Evolutionary conservation across 768 basidiomycete genomes (phyloP), one percentile per base, ranked within the genome.

Genomic region (Strobilomyces echinocephalus): DNA sequence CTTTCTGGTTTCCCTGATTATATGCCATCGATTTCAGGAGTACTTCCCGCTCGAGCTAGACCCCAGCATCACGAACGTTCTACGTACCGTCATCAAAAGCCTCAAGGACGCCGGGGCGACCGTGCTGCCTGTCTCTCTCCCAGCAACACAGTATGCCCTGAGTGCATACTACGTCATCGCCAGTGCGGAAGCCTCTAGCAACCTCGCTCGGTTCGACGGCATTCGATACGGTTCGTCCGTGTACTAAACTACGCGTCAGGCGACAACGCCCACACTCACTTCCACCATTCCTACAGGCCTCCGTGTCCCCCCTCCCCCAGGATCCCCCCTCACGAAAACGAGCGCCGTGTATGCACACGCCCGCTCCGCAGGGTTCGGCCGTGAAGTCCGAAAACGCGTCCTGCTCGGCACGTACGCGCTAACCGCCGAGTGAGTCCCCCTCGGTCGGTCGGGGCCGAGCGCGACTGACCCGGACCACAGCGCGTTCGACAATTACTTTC

Each of bases 131-230:
- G 83, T 97, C 0, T 86, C 87, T 9, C 73, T 97, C 11, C 88
- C 91, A 0, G 70, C 74, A 3, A 82, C 82, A 0, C 69, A 66
- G 2, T 88, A 87, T 63, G 90, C 91, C 0, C 76, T 98, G 5
- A 91, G 92, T 51, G 88, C 93, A 12, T 98, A 98, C 74, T 98
- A 97, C 63, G 90, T 97, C n/a, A 78, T 98, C 15, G 89, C 95
- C 1, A 89, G 85, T 55, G 94, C 95, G 0, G 95, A 97, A 65
- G 95, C 95, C 0, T 88, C 89, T 56, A 94, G 91, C 53, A 97
- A 95, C 63, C 73, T 98, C 52, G 91, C 90, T 5, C 76, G 93
- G 38, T 98, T 87, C 63, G 92, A 95, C 45, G 95, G 95, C 0
- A 79, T 94, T 2, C 80, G 87, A 60, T 97, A 85, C 63, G 95